Percentiles rank a stretch among this genome's conserved stretches.
Conservation (phyloP, 208 protist genomes). For the Wallacemonas sp. region DNA sequence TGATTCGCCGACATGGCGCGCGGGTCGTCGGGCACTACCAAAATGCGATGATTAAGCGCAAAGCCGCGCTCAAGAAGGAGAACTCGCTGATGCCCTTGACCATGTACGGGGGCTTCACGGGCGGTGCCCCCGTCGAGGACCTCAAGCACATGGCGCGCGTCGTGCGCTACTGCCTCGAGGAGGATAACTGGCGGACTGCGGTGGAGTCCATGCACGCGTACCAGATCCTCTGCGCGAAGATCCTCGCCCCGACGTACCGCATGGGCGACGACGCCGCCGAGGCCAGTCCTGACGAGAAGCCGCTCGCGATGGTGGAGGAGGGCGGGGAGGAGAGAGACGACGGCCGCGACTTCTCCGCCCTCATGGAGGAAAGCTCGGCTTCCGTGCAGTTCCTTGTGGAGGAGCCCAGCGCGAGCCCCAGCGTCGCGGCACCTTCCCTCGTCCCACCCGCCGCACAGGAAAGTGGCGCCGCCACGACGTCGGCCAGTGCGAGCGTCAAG, state of each 20-base stretch:
- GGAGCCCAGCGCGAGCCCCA: not conserved
- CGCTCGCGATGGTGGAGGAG: not conserved
- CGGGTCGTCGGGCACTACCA: slow-evolving; percentile 12
- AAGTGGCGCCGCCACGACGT: no score
- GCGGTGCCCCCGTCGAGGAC: slow-evolving; percentile 3
- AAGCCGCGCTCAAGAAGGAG: not conserved
- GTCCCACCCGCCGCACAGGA: no score
- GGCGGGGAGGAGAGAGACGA: no score
- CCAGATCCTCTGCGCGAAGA: slow-evolving; percentile 6
- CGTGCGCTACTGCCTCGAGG: slow-evolving; percentile 21
- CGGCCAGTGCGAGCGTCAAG: no score
- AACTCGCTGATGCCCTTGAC: slow-evolving; percentile 19
- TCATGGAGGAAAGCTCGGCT: not conserved
- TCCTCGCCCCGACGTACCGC: slow-evolving; percentile 7
- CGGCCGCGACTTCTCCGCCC: no score
- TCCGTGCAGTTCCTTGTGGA: slow-evolving; percentile 5
- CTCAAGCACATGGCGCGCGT: slow-evolving; percentile 14
- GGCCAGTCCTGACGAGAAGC: not conserved
- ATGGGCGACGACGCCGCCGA: not conserved
- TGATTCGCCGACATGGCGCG: not conserved
- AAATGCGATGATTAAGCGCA: not conserved
- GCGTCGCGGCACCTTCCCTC: not conserved
- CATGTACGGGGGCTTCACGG: slow-evolving; percentile 2
- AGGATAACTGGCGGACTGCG: slow-evolving; percentile 18
- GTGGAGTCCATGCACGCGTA: slow-evolving; percentile 3